Base-by-base conservation (phyloP, 2,329 filamentous ascomycete genomes). In the Hymenoscyphus occultus region DNA sequence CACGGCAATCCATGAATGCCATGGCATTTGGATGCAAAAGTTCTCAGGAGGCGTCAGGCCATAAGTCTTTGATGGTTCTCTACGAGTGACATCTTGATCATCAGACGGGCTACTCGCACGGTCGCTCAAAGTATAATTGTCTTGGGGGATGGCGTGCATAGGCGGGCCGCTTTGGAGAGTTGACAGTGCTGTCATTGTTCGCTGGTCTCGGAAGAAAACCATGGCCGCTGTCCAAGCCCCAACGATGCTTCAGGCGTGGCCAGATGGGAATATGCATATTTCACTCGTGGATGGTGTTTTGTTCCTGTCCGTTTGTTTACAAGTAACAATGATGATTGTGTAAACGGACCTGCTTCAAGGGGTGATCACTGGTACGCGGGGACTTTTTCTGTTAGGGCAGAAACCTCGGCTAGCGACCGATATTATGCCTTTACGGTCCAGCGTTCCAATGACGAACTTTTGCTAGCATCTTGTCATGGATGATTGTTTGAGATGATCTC, bases 81-180 rank as follows among this genome's bases (percentile, higher is more conserved):
- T 60, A 57, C 45, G 22, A 67, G 56, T 64, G 62, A 48, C 57
- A 64, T 59, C 54, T 59, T 56, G 63, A 65, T 65, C 57, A 71
- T 72, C 68, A 71, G 71, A 72, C 67, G 71, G 70, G 60, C 61
- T 51, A 32, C 45, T 64, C 61, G 61, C 62, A 68, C 66, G 63
- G 66, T 45, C 61, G 54, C 32, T 56, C 40, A 62, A 65, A 65
- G 56, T 51, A 39, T 59, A 59, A 39, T 56, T 31, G 16, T 42
- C n/a, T 48, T 31, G 42, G 58, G 58, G 35, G 63, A 73, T 74
- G 71, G 68, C 65, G 70, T 74, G 71, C 72, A 74, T 73, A 73
- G 71, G 64, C 66, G 65, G 57, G 62, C 67, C 69, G 67, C 65
- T 66, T 68, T 56, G 39, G 60, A 64, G 60, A 65, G 57, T 61